These are phyloP conservation scores for Solanum gracilifrons DNA, from an alignment of 257 asterid species.

Conservation along the genomic window DNA sequence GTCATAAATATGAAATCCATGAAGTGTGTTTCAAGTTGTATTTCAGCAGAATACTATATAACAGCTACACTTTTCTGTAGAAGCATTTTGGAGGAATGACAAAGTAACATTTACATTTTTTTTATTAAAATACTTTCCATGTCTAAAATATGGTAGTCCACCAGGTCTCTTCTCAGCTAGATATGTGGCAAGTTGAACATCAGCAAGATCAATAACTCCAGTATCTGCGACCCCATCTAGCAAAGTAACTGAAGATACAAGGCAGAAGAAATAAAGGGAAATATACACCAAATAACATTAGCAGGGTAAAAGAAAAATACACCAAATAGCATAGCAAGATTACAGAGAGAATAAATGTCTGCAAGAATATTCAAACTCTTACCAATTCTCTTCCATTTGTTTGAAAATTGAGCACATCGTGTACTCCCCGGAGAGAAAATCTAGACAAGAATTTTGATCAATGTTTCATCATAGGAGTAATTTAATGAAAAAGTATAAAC, in stretches of 20 bases:
- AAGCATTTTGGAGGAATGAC: background rate
- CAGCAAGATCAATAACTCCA: conserved; percentile 78
- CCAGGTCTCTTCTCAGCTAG: conserved; percentile 78
- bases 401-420: conserved; percentile 50
- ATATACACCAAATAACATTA: background rate
- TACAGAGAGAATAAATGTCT: background rate
- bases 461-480: background rate
- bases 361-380: conserved; percentile 1
- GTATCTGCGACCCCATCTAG: conserved; percentile 76
- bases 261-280: background rate
- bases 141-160: conserved; percentile 73
- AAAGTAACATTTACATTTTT: background rate
- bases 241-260: conserved; percentile 32
- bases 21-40: background rate
- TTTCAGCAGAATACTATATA: background rate
- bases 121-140: conserved; percentile 36
- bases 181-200: conserved; percentile 51
- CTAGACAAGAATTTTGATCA: conserved; percentile 27
- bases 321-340: background rate
- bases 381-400: conserved; percentile 80
- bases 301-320: background rate
- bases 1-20: background rate
- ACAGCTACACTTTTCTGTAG: background rate
- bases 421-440: conserved; percentile 67
- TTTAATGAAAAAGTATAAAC: background rate